Base-by-base conservation (phyloP, 176 grass and related monocot species). In the Rhynchospora tenuis region DNA sequence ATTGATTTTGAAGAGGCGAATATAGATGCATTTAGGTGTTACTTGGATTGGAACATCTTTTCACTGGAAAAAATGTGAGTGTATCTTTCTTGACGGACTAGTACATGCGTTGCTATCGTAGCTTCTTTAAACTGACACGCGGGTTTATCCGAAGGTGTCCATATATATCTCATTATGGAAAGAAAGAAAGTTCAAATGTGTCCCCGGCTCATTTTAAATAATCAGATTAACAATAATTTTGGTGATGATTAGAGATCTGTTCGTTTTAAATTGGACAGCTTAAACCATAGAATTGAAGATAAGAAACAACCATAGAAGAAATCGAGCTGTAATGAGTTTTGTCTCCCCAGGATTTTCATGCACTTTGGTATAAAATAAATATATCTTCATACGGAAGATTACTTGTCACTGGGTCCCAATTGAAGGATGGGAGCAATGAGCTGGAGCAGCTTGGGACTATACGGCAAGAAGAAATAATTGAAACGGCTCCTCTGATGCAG, bases 391-490 rank as follows among this genome's bases (percentile, higher is more conserved):
- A 38, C 33, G 3, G 22, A 73, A 73, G 69, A 24, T 72, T 48
- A 9, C 44, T 19, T 22, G 4, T 48, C 33, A 28, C 23, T 31
- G 13, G 54, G 58, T 4, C 19, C 16, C 65, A 69, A 43, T 38
- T 31, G 6, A 38, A 68, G 15, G 13, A 67, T 43, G 64, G 45
- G 8, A 46, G 9, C 43, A 72, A 43, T 72, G 43, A 72, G 38
- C 42, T 47, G 68, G 42, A 43, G 2, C 19, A n/a, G 17, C 3
- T 23, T 72, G 43, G 42, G 8, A 47, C 14, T 17, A 46, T n/a
- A 72, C 68, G 68, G n/a, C 68, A 72, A 47, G 38, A 72, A 70
- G 42, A 72, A 9, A 72, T 72, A 72, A 23, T 72, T 44, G 68
- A 72, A 46, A 72, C 42, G 43, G 38, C 68, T 72, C 10, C 68